Evolutionary conservation across 192 early-diverging fungal species (phyloP), one percentile per base, ranked within the genome.

Genomic region (Obelidium mucronatum): DNA sequence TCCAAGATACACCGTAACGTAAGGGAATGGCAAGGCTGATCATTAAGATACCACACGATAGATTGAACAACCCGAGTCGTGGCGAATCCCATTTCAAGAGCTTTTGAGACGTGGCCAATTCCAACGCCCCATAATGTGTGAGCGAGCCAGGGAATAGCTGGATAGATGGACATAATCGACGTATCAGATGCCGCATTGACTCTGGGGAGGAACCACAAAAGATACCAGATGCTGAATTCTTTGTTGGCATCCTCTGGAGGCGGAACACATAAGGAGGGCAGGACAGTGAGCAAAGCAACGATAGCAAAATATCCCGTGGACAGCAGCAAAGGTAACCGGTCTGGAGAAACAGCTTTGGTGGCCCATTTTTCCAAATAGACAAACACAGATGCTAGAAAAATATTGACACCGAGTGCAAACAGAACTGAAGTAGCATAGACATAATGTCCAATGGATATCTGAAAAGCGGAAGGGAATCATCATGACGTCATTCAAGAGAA

Each of bases 341-440:
- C 34, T 5, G 15, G 40, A 30, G 36, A 81, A 30, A 8, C 35
- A 30, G 15, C 8, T 31, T 11, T 68, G 37, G 28, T 70, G 17
- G 8, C 15, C 1, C 28, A 19, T 8, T 42, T 6, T 67, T 83
- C 82, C 0, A 78, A 40, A 40, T 17, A 4, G 22, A 83, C n/a
- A 28, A 81, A 58, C 30, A 75, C 24, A 11, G 82, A 13, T 6
- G 72, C 82, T 35, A 84, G 73, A 71, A 84, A 79, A 22, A 84
- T 79, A 69, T 81, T 69, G 40, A 81, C 34, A 15, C 82, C 82
- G 33, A 84, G 77, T 2, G 79, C 77, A 58, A 81, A 81, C 3
- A 84, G 74, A 0, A 84, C 82, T 17, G 82, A 79, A 11, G 79
- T 78, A 4, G 75, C 40, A 26, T 65, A n/a, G 40, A 24, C 2